Base-by-base conservation (phyloP, 768 basidiomycete species). In the Lentinus tigrinus region DNA sequence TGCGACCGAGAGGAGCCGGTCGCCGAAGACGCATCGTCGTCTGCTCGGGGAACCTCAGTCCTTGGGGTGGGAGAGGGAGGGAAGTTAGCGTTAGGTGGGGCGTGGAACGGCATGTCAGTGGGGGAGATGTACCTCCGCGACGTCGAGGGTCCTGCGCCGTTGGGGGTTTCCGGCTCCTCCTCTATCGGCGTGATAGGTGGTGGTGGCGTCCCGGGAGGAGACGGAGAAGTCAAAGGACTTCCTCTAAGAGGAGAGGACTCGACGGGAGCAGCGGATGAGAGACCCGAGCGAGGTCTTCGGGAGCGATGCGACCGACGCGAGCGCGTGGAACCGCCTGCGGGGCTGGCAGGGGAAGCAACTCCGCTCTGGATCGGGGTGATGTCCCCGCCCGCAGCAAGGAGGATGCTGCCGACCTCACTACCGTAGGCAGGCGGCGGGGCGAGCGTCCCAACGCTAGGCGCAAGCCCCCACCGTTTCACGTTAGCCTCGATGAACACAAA, bases 401-500 rank as follows among this genome's bases (percentile, higher is more conserved):
- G 78, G 57, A 99, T 98, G 69, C 93, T 96, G 8, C 96, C 97
- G 11, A 95, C 83, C 72, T 99, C 97, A 66, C 91, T 94, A 17
- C 97, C 97, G 73, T 98, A 98, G 0, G 97, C 95, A 5, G 97
- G 97, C 27, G 97, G 97, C 16, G 97, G 97, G 1, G 96, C 96
- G 10, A 98, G 81, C 0, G 97, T 98, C 47, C 97, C 97, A 14
- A 95, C 89, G 70, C 95, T 97, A 8, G 97, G 97, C 34, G 97
- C 97, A 31, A 98, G 75, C 17, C 97, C 97, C 97, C 97, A 99
- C 72, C 98, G 98, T 82, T 99, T 99, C 61, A 99, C 97, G 69
- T 99, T 98, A 34, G 97, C 97, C 75, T 99, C 97, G 67, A 99
- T 98, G 66, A 97, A 98, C 38, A 98, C 97, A 70, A 99, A 99